Base-by-base conservation (phyloP, 2,329 filamentous ascomycete species). In the Fusarium secorum region DNA sequence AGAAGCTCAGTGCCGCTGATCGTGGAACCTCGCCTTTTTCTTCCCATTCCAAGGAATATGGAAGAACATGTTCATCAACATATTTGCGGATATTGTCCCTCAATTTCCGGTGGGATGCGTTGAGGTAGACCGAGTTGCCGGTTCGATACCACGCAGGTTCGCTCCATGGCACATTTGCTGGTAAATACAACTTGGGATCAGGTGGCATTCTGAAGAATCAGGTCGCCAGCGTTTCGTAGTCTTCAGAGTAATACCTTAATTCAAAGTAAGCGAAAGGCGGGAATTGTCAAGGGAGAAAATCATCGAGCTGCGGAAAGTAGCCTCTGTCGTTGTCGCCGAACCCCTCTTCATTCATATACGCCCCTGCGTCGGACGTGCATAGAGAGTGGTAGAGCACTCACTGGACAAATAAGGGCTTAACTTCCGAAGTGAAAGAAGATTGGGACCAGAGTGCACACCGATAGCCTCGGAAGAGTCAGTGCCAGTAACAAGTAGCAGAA, bases 181-280 rank as follows among this genome's bases (percentile, higher is more conserved):
- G 45, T 24, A 49, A 14, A 10, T 49, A 17, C 11, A 49, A 9
- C 45, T 49, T 49, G 4, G 45, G 28, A 49, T 49, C 45, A 10
- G 45, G 20, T 24, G 30, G 5, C 45, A 49, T 49, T 18, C 4
- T 24, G 1, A 14, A 14, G 7, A 17, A 18, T 24, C 7, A 22
- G 20, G n/a, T 24, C n/a, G n/a, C 7, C 45, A 5, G 7, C 15
- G 7, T 4, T 30, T 32, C 3, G 20, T 10, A 22, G 15, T 32
- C 7, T 20, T 2, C 7, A 2, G 0, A 22, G 15, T 3, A 32
- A 3, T 32, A 0, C 4, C 15, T 48, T 13, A 4, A 15, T 18
- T 0, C 0, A 22, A 22, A 9, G 10, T 48, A 48, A 22, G 20
- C 9, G 6, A 0, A 3, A 13, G 15, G 5, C 0, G 2, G 14